These are phyloP conservation scores for Trapa incisa DNA, from an alignment of 345 rosid species.

Conservation along the genomic window DNA sequence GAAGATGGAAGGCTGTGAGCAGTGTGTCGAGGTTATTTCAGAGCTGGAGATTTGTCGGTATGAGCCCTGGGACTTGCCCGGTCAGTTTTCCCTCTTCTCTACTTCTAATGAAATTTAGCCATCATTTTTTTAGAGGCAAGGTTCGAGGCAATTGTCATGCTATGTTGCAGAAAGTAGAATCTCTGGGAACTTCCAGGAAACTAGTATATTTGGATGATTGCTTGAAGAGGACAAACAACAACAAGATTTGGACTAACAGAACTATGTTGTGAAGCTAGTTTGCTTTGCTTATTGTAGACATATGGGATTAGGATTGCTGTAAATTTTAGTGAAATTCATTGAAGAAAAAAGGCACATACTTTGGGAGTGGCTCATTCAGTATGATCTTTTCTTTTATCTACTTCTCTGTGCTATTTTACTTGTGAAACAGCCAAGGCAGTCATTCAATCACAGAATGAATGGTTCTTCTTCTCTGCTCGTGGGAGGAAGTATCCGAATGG, in stretches of 20 bases:
- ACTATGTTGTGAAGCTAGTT: no score
- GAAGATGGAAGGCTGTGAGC: conserved; percentile 61
- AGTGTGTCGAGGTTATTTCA: conserved; percentile 54
- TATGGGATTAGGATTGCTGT: no score
- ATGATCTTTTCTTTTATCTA: no score
- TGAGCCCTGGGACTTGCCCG: conserved; percentile 95
- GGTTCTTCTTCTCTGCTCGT: conserved; percentile 80
- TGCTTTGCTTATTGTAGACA: no score
- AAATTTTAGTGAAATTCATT: no score
- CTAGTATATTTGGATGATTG: neutral
- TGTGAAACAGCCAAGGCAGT: conserved; percentile 38
- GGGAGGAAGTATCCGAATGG: conserved; percentile 90
- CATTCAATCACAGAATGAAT: conserved; percentile 61
- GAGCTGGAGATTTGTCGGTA: conserved; percentile 59
- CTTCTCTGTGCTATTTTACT: conserved; percentile 3
- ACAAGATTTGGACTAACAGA: neutral
- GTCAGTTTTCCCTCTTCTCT: conserved; percentile 13
- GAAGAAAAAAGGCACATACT: no score
- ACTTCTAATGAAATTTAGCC: no score
- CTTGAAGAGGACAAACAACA: no score
- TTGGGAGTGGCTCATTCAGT: no score
- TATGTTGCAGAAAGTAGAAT: neutral
- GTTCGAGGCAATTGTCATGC: neutral
- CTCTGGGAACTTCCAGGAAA: neutral
- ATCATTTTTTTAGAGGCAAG: no score